phyloP scores from a whole-genome alignment of 2,329 filamentous ascomycete genomes.

The Metarhizium guizhouense region DNA sequence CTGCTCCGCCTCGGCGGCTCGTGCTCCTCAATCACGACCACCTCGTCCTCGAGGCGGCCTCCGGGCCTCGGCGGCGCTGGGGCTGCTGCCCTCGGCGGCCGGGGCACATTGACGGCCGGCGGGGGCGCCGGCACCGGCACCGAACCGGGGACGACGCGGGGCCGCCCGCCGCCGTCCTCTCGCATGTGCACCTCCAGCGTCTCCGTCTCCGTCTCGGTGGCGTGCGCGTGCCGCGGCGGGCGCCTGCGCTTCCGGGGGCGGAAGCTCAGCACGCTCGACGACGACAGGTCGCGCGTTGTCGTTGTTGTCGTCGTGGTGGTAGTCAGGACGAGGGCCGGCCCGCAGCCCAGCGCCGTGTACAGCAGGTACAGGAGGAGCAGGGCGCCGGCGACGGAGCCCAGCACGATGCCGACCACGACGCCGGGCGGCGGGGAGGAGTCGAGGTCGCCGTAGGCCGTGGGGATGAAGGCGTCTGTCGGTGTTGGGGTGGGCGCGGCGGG shows the following conservation, averaged over 20 bases:
- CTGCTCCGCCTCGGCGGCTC: conserved; percentile 15
- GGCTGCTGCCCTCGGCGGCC: conserved; percentile 11
- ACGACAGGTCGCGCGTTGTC: not conserved
- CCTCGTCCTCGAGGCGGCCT: conserved; percentile 25
- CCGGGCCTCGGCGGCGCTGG: too few species aligned
- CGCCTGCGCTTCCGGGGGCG: conserved; percentile 3
- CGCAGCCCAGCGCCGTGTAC: conserved; percentile 38
- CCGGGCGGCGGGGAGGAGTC: conserved; percentile 33
- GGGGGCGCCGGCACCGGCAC: conserved; percentile 13
- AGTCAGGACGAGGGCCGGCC: conserved; percentile 20
- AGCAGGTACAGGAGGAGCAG: conserved; percentile 43
- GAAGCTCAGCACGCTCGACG: conserved; percentile 9
- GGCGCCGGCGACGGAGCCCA: conserved; percentile 40
- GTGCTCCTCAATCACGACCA: conserved; percentile 27
- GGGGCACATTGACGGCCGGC: too few species aligned
- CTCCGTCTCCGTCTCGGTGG: too few species aligned
- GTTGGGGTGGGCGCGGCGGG: conserved; percentile 10
- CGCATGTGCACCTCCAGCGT: too few species aligned
- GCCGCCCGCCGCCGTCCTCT: too few species aligned
- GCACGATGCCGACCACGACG: conserved; percentile 33
- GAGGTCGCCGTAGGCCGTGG: conserved; percentile 24
- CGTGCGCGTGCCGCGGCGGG: conserved; percentile 18
- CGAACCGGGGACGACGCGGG: too few species aligned
- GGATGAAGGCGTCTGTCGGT: conserved; percentile 17
- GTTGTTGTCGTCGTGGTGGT: not conserved